Base-by-base conservation (phyloP, 805 yeast genomes). In the Wickerhamomyces chambardii region DNA sequence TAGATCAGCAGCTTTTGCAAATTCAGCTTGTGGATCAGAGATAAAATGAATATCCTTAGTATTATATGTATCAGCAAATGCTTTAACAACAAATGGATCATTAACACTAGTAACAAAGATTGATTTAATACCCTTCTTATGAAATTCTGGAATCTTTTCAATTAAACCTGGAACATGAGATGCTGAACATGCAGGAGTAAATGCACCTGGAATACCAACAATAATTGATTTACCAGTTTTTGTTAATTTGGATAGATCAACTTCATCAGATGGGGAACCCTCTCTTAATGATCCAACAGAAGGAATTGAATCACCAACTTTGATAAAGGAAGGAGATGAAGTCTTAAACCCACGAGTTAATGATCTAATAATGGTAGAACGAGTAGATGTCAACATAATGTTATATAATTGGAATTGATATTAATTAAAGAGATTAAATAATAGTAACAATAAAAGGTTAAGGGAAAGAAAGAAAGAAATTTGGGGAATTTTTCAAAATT, bases 51-150 rank as follows among this genome's bases (percentile, higher is more conserved):
- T 36, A 18, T 47, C 52, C 5, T 39, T 42, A 14, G 55, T 46
- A 17, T 54, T 48, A 27, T 70, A 50, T 16, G 61, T 50, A 37
- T 76, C 70, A 30, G 73, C 75, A 95, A 95, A 87, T 0, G 92
- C 89, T 47, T 74, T 71, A 51, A 78, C 74, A 33, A 86, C 95
- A 56, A 87, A 87, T 3, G 92, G 72, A 54, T 87, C 96, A 58
- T 87, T 87, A 33, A 84, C 95, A 15, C 92, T 69, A 26, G 87
- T 73, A 30, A 87, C 74, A 48, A 68, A 75, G 34, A 86, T 57
- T 5, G 6, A 6, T 31, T 73, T 59, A 59, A 73, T 67, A n/a
- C 95, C 95, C 59, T 81, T 79, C 21, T 64, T 66, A 41, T 70
- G 63, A 50, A 86, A 73, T 25, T 69, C 64, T 6, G 65, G 52